Evolutionary conservation across 163 green algal species (phyloP), one percentile per base, ranked within the genome.

Genomic region (Smithsoniella earleae): DNA sequence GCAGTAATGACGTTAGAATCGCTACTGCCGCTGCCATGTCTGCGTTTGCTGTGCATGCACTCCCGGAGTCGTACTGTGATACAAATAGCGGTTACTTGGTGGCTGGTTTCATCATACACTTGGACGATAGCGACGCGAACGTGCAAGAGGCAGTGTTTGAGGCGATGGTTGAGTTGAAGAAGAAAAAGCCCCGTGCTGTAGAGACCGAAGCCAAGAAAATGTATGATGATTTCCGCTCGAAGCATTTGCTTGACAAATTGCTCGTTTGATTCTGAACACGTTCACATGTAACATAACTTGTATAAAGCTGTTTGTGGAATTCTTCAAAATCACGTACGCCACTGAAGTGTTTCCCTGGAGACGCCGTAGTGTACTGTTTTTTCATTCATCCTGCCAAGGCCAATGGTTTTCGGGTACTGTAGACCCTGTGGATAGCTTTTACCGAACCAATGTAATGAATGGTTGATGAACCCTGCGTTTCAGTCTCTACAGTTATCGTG

Each of bases 91-190:
- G 58, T 16, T 89, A 91, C 74, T 76, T 95, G 10, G 75, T 87
- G 10, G 77, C 79, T 37, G 82, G 77, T 2, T 74, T 95, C 62
- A 76, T 92, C 3, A 79, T 95, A 2, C 89, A 96, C 77, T 87
- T 95, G 83, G 86, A 94, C 74, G 89, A 96, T 63, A 28, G 66
- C 0, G 82, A 92, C 49, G 10, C 46, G 1, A 74, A 30, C 0
- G 82, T 95, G 27, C 81, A 85, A 62, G 82, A 83, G 22, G 82
- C 86, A 34, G 83, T 84, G 2, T 82, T 78, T 28, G 0, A 28
- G 0, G 77, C 58, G 3, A 8, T 69, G 18, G 30, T 25, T 25
- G 25, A 36, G 18, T 3, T 69, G 58, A 38, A 38, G 43, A 30
- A 33, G 30, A 36, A 63, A 5, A 72, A 72, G 72, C 25, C 46